Conservation (phyloP, 345 rosid species). For the Eucalyptus curtisii region DNA sequence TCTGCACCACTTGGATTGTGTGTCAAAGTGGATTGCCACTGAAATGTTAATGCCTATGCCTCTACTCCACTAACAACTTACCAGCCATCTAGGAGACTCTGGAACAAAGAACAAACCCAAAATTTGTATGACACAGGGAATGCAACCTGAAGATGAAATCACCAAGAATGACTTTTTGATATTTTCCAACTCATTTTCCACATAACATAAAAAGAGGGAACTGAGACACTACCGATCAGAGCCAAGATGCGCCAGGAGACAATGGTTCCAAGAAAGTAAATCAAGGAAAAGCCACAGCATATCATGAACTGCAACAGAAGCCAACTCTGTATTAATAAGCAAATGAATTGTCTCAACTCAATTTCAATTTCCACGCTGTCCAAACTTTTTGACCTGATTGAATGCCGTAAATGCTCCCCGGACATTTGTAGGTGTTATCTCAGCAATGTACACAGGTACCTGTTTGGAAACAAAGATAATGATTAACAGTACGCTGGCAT, state of each 20-base stretch:
- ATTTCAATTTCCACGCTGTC: neutral
- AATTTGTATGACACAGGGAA: conserved; percentile 17
- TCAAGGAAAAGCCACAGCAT: conserved; percentile 4
- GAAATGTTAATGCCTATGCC: neutral
- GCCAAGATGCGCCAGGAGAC: conserved; percentile 20
- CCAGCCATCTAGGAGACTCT: conserved; percentile 44
- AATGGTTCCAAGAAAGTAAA: conserved; percentile 9
- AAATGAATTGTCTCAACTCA: neutral
- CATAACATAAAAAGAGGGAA: neutral
- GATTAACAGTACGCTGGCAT: neutral
- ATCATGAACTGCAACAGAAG: conserved; percentile 1
- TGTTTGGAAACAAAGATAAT: neutral
- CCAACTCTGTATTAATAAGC: neutral
- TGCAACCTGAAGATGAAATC: conserved; percentile 7
- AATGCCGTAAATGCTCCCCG: conserved; percentile 4
- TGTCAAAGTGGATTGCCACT: neutral
- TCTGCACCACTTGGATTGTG: neutral
- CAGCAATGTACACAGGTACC: conserved; percentile 7
- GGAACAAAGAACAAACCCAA: conserved; percentile 30
- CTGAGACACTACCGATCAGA: neutral
- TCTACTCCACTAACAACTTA: neutral
- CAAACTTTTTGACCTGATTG: neutral
- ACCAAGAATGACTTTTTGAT: neutral
- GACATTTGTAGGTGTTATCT: conserved; percentile 3
- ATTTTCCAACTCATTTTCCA: neutral